Evolutionary conservation across 805 yeast genomes (phyloP).

Genomic region (Pichia rugopelliculosa): DNA sequence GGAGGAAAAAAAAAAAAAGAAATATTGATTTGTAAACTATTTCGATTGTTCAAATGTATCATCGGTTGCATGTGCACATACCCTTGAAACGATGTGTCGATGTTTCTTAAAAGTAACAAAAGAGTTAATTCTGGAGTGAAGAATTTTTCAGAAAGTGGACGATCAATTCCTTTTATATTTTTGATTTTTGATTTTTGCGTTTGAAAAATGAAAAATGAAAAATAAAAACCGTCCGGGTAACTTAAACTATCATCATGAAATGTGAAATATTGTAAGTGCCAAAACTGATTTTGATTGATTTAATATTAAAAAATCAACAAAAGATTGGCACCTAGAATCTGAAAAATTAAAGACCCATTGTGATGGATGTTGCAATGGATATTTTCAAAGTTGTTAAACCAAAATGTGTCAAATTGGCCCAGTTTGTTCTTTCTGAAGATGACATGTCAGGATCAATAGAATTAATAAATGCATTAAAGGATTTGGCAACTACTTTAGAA

Average conservation of each 20-base stretch:
- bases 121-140: too few species aligned
- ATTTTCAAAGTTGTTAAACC: constrained; percentile 30
- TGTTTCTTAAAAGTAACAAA: background rate
- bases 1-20: too few species aligned
- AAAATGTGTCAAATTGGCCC: constrained; percentile 37
- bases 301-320: background rate
- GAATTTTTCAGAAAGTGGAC: background rate
- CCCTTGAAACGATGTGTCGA: background rate
- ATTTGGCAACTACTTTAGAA: constrained; percentile 20
- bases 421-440: constrained; percentile 35
- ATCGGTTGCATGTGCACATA: background rate
- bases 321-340: background rate
- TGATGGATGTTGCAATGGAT: constrained; percentile 6
- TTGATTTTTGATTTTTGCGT: background rate
- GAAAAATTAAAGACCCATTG: background rate
- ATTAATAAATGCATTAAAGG: constrained; percentile 28
- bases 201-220: too few species aligned
- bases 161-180: background rate
- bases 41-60: background rate
- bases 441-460: constrained; percentile 26
- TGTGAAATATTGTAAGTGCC: too few species aligned
- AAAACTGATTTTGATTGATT: too few species aligned
- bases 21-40: background rate
- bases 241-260: background rate
- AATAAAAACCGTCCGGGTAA: background rate